These are phyloP conservation scores for Xylariaceae sp. DNA, from an alignment of 2,329 filamentous ascomycete genomes.

Conservation along the genomic window DNA sequence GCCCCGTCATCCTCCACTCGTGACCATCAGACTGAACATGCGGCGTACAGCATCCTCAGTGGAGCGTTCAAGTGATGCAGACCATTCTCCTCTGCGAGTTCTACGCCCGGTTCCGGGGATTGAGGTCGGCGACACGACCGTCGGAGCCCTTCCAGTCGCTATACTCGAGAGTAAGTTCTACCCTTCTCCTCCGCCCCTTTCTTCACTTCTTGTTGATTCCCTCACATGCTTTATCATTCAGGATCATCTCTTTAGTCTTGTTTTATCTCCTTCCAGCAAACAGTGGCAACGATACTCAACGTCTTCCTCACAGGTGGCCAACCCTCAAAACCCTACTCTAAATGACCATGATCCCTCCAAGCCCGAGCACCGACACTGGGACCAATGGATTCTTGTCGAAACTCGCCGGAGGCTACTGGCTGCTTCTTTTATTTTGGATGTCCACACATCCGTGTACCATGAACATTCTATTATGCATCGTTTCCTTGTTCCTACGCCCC, in stretches of 20 bases:
- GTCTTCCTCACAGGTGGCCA: conserved; percentile 40
- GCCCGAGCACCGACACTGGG: conserved; percentile 43
- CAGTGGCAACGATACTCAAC: conserved; percentile 34
- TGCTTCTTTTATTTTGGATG: conserved; percentile 56
- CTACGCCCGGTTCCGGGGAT: conserved; percentile 54
- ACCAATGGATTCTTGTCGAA: conserved; percentile 52
- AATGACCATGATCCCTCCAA: conserved; percentile 19
- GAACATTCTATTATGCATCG: conserved; percentile 45
- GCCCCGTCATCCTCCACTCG: background rate
- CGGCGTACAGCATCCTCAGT: conserved; percentile 41
- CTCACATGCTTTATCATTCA: conserved; percentile 33
- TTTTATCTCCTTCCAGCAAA: conserved; percentile 30
- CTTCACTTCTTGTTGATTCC: conserved; percentile 26
- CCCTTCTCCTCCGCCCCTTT: conserved; percentile 30
- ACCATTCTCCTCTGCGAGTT: conserved; percentile 54
- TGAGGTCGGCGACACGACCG: conserved; percentile 45
- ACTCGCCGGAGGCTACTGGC: conserved; percentile 52
- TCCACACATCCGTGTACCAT: conserved; percentile 54
- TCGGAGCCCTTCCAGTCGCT: conserved; percentile 50
- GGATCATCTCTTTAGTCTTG: conserved; percentile 34
- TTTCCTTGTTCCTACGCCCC: conserved; percentile 35
- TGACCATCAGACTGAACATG: conserved; percentile 4
- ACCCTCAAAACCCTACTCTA: conserved; percentile 26
- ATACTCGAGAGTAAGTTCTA: conserved; percentile 53
- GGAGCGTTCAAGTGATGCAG: conserved; percentile 52